Base-by-base conservation (phyloP, 257 asterid species). In the Nicotiana knightiana region DNA sequence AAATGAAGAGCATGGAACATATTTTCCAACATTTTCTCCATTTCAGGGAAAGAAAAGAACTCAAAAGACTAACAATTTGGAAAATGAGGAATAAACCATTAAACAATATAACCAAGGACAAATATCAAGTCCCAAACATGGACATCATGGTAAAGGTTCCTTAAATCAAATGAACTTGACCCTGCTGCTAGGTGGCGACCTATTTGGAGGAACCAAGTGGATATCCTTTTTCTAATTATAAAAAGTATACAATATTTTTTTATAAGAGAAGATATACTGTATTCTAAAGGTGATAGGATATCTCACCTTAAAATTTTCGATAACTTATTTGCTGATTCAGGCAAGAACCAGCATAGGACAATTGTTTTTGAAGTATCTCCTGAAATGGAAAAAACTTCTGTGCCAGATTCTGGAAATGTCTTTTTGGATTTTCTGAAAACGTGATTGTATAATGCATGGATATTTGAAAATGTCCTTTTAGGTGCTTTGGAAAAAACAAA, bases 1-100 rank as follows among this genome's bases (percentile, higher is more conserved):
- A 43, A 24, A 57, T 15, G 28, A 39, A 39, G 15, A 59, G 61
- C 70, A 4, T 15, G 55, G 53, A 26, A 51, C 8, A 17, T 15
- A 39, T 4, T 1, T 43, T 16, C 82, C 18, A 12, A 46, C 43
- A 73, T 24, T 73, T 48, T 73, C 12, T 73, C 79, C 39, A 73
- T 26, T 73, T 15, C 24, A 1, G 24, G 39, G n/a, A 11, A 70
- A 71, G 37, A 46, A 46, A 71, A 71, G 59, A 43, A 43, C 48
- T 46, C 37, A 12, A 46, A 71, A 46, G 13, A 21, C 21, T 24
- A 15, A 46, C 43, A 18, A 73, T 24, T 46, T 48, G 79, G 48
- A 48, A 67, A 71, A 71, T 46, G 79, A 46, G 8, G 79, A 71
- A 46, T 46, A 71, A 71, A 71, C 77, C 59, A 71, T 39, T 13